These are phyloP conservation scores for Claviceps lovelessii DNA, from an alignment of 2,329 filamentous ascomycete species.

Conservation along the genomic window DNA sequence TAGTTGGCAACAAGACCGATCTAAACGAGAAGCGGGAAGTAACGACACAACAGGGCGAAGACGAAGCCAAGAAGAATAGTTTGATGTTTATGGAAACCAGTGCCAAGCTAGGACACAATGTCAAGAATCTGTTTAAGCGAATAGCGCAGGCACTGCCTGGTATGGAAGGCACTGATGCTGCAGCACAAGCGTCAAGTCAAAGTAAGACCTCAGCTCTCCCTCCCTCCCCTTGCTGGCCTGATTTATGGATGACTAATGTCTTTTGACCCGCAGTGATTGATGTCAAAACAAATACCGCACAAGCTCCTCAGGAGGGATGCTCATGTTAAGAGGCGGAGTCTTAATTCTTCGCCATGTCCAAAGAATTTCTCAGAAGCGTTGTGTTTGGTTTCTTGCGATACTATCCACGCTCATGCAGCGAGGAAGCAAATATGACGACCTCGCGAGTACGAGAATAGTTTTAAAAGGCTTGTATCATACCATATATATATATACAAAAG, in stretches of 20 bases:
- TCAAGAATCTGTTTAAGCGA: constrained; percentile 92
- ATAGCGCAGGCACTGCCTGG: constrained; percentile 96
- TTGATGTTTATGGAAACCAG: constrained; percentile 99
- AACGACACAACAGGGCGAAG: constrained; percentile 88
- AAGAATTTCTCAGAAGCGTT: neutral
- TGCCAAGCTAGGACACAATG: constrained; percentile 94
- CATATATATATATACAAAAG: neutral
- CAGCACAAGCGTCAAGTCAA: constrained; percentile 57
- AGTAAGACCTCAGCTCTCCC: constrained; percentile 41
- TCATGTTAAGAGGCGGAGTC: constrained; percentile 18
- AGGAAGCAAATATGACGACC: neutral
- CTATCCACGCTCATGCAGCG: neutral
- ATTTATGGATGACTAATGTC: constrained; percentile 10
- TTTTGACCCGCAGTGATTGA: constrained; percentile 59
- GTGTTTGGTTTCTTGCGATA: neutral
- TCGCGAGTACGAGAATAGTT: neutral
- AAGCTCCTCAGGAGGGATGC: constrained; percentile 59
- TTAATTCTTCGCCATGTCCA: neutral
- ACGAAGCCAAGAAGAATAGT: constrained; percentile 95
- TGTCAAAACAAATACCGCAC: constrained; percentile 67
- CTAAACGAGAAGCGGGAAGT: constrained; percentile 96
- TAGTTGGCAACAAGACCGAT: constrained; percentile 99
- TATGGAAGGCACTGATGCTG: constrained; percentile 83
- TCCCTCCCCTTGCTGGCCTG: neutral
- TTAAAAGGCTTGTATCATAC: neutral